Evolutionary conservation across 768 basidiomycete genomes (phyloP).

Genomic region (Cystofilobasidium capitatum): DNA sequence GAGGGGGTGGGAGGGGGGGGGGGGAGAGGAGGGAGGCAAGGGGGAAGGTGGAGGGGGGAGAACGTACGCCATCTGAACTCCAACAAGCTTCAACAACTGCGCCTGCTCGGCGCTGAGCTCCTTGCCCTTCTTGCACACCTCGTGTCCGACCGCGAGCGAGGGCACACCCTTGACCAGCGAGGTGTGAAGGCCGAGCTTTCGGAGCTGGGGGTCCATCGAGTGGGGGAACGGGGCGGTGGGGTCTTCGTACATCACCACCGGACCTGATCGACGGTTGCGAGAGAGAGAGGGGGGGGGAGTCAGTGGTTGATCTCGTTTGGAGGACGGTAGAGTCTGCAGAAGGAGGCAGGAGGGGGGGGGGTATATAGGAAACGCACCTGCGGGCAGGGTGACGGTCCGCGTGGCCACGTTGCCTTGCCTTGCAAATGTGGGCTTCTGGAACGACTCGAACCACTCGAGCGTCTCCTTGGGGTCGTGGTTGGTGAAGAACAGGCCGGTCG

Average conservation of each 20-base stretch:
- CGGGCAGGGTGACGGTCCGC: conserved; percentile 63
- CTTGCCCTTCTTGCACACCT: conserved; percentile 73
- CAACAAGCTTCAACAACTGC: conserved; percentile 82
- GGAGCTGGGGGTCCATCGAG: conserved; percentile 91
- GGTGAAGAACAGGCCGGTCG: conserved; percentile 88
- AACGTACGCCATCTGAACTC: conserved; percentile 67
- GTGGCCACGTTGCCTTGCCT: conserved; percentile 72
- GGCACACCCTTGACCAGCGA: conserved; percentile 76
- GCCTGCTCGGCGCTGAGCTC: conserved; percentile 74
- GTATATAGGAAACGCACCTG: conserved; percentile 33
- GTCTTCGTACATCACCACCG: conserved; percentile 41
- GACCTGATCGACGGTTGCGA: not conserved
- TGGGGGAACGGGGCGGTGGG: conserved; percentile 87
- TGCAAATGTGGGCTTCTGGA: conserved; percentile 81
- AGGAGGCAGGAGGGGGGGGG: conserved; percentile 48
- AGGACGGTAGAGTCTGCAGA: conserved; percentile 47
- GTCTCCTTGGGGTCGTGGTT: conserved; percentile 83
- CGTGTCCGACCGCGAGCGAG: conserved; percentile 61
- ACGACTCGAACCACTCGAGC: conserved; percentile 85
- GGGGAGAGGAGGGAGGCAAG: not conserved
- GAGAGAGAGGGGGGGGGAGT: not conserved
- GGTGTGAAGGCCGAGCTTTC: conserved; percentile 80
- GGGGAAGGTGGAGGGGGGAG: not conserved
- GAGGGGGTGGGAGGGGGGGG: not conserved
- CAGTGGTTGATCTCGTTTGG: conserved; percentile 29